phyloP scores from a whole-genome alignment of 441 rosid genomes.

The Populus hybrid region DNA sequence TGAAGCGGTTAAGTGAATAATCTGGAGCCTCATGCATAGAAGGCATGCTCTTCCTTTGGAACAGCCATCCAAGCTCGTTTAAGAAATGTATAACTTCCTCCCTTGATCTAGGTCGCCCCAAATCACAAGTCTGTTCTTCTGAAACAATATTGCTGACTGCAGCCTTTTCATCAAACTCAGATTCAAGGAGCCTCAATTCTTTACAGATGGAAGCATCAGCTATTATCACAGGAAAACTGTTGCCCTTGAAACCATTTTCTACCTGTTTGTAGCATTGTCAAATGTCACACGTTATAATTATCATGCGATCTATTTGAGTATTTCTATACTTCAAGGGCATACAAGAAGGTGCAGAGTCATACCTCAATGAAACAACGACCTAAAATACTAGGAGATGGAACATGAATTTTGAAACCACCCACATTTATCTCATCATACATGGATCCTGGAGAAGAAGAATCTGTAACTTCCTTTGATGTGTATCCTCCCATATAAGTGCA shows the following conservation, averaged over 20 bases:
- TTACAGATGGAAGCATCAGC: constrained; percentile 75
- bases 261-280: constrained; percentile 45
- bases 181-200: constrained; percentile 71
- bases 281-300: background rate
- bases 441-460: constrained; percentile 30
- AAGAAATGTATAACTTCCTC: constrained; percentile 68
- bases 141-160: constrained; percentile 31
- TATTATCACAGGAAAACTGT: constrained; percentile 75
- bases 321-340: constrained; percentile 4
- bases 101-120: constrained; percentile 43
- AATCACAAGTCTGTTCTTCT: constrained; percentile 44
- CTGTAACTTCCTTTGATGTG: constrained; percentile 46
- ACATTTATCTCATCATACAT: constrained; percentile 55
- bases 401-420: constrained; percentile 44
- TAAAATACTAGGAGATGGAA: constrained; percentile 29
- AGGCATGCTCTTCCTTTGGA: constrained; percentile 52
- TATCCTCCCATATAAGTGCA: constrained; percentile 66
- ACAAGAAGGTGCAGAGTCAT: constrained; percentile 23
- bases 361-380: constrained; percentile 95
- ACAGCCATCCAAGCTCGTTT: constrained; percentile 94
- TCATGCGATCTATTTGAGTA: constrained; percentile 7
- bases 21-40: constrained; percentile 30
- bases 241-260: constrained; percentile 85
- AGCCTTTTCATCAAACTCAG: constrained; percentile 47
- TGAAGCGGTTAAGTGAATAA: constrained; percentile 61